Conservation (phyloP, 1,139 yeast genomes). For the Pichia sp. region DNA sequence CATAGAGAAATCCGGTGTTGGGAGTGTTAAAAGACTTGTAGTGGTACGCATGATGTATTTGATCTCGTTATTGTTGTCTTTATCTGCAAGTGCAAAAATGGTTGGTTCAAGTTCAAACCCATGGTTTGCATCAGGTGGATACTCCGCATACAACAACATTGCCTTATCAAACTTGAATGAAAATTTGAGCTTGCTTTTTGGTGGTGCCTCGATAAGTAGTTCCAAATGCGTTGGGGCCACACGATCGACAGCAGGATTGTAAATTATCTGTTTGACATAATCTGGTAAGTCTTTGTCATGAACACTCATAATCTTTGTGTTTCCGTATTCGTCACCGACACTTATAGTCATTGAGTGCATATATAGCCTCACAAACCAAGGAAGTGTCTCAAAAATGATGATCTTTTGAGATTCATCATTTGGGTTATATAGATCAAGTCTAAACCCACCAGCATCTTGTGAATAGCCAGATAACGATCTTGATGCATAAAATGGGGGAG, state of each 20-base stretch:
- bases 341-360: constrained; percentile 57
- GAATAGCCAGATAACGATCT: constrained; percentile 90
- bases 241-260: constrained; percentile 77
- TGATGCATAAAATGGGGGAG: constrained; percentile 70
- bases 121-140: constrained; percentile 98
- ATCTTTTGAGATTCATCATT: constrained; percentile 44
- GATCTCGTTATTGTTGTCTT: constrained; percentile 30
- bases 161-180: constrained; percentile 86
- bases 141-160: constrained; percentile 77
- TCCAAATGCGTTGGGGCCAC: constrained; percentile 82
- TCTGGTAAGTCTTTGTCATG: constrained; percentile 31
- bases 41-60: constrained; percentile 74
- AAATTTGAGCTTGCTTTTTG: constrained; percentile 56
- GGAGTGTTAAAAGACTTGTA: constrained; percentile 75
- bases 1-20: constrained; percentile 99
- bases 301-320: constrained; percentile 19
- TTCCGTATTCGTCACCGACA: constrained; percentile 17
- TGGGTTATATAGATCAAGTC: constrained; percentile 73
- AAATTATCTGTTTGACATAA: constrained; percentile 53
- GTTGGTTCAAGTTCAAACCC: constrained; percentile 96
- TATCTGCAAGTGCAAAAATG: constrained; percentile 51
- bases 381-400: constrained; percentile 74
- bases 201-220: constrained; percentile 58
- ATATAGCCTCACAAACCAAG: constrained; percentile 90
- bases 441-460: constrained; percentile 84